Evolutionary conservation across 352 stramenopile species (phyloP).

Genomic region (Globisporangium cylindrosporum): DNA sequence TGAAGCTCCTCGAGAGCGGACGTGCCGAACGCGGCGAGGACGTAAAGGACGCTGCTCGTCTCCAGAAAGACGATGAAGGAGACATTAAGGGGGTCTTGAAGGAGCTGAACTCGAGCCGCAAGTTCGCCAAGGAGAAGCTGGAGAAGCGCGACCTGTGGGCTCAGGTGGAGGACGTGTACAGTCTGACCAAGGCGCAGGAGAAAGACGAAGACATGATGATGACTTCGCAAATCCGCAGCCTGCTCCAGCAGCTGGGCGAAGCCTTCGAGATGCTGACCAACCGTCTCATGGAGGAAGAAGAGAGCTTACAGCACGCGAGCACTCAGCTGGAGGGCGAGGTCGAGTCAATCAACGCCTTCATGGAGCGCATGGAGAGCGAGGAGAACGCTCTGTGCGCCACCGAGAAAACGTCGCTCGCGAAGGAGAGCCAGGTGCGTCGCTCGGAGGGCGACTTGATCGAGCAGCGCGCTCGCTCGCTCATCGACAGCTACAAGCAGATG

Average conservation of each 20-base stretch:
- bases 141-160: slow-evolving; percentile 86
- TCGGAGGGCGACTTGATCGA: slow-evolving; percentile 81
- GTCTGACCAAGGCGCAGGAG: slow-evolving; percentile 74
- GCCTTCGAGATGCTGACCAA: slow-evolving; percentile 89
- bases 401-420: slow-evolving; percentile 82
- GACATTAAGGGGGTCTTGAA: slow-evolving; percentile 75
- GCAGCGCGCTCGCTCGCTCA: slow-evolving; percentile 75
- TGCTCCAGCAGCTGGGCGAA: slow-evolving; percentile 83
- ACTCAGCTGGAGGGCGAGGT: slow-evolving; percentile 83
- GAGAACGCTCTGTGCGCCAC: slow-evolving; percentile 79
- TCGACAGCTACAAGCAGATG: slow-evolving; percentile 90
- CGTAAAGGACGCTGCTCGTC: slow-evolving; percentile 72
- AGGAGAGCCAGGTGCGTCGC: slow-evolving; percentile 79
- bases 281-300: slow-evolving; percentile 80
- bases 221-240: slow-evolving; percentile 85
- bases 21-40: slow-evolving; percentile 67
- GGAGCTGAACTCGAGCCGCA: slow-evolving; percentile 58
- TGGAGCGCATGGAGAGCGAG: slow-evolving; percentile 89
- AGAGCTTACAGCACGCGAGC: slow-evolving; percentile 80
- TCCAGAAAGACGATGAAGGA: slow-evolving; percentile 81
- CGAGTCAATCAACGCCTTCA: slow-evolving; percentile 86
- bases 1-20: slow-evolving; percentile 70
- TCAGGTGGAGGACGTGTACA: slow-evolving; percentile 84
- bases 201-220: slow-evolving; percentile 93
- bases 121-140: slow-evolving; percentile 70